A percentile compares a stretch with the other conserved stretches of the same genome.
phyloP scores from a whole-genome alignment of 2,329 filamentous ascomycete genomes.

The Calonectria pteridis region DNA sequence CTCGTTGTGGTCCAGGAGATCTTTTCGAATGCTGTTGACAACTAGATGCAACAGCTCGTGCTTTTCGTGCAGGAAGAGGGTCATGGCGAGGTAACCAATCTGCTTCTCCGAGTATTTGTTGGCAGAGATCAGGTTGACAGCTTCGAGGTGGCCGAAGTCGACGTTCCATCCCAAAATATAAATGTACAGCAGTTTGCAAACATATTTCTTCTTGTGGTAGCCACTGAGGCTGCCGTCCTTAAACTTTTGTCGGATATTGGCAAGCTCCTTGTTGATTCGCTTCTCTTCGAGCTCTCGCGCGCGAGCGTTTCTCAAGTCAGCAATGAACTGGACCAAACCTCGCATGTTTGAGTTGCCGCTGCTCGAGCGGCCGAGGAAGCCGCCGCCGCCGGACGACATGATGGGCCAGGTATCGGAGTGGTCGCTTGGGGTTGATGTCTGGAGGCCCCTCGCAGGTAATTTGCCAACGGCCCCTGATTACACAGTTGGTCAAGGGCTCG shows the following conservation, averaged over 20 bases:
- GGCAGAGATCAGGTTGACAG: conserved; percentile 96
- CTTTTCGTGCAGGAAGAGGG: conserved; percentile 95
- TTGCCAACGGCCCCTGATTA: conserved; percentile 43
- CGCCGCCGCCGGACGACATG: conserved; percentile 69
- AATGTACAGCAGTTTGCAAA: conserved; percentile 99
- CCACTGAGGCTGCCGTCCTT: conserved; percentile 94
- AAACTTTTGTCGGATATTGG: conserved; percentile 98
- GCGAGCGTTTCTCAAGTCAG: conserved; percentile 93
- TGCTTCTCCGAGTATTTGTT: conserved; percentile 99
- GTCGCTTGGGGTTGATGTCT: conserved; percentile 16
- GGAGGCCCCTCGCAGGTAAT: conserved; percentile 31
- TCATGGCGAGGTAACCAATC: conserved; percentile 98
- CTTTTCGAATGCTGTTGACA: conserved; percentile 98
- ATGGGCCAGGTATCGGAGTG: conserved; percentile 37
- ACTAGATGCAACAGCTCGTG: conserved; percentile 96
- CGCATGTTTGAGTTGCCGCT: conserved; percentile 77
- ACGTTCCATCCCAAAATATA: conserved; percentile 99
- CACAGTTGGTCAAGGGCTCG: conserved; percentile 28
- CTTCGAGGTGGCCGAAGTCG: conserved; percentile 98
- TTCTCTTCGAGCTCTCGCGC: conserved; percentile 98
- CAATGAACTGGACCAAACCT: conserved; percentile 97
- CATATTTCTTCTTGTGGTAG: conserved; percentile 99
- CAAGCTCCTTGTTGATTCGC: conserved; percentile 98
- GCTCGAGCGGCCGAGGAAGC: conserved; percentile 75
- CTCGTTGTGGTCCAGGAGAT: conserved; percentile 94